Base-by-base conservation (phyloP, 2,329 filamentous ascomycete species). In the Penicillium griseofulvum region DNA sequence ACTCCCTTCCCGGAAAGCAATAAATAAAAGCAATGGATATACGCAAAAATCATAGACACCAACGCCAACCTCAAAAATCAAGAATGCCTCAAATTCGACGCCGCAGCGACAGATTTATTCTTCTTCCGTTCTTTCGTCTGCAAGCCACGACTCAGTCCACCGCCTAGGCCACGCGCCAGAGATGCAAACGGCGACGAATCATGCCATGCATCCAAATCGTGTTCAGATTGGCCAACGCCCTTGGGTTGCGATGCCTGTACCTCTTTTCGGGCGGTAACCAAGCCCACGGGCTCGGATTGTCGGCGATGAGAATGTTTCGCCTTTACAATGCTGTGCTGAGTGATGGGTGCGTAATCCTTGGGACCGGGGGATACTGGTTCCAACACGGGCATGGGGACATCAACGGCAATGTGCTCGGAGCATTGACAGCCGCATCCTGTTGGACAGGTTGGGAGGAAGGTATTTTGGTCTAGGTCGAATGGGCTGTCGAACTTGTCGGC, bases 391-490 rank as follows among this genome's bases (percentile, higher is more conserved):
- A 68, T 68, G 17, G 71, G 65, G 5, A 75, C 65, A 5, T 72
- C 51, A 14, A 73, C 59, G 31, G 61, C 61, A 6, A 68, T 55
- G 44, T 77, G 69, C 17, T 77, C 71, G 4, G 74, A 69, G 60
- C 78, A 80, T 53, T 65, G 68, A 52, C 78, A 80, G 47, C 76
- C 78, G 61, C 78, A 80, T n/a, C 77, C 77, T 12, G 71, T 76
- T 7, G 77, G 74, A 53, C 78, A 80, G 39, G 68, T 61, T 19
- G 65, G 66, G 3, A 66, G 60, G n/a, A 62, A 56, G 12, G 58
- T 54, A 19, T 62, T 28, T 17, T 43, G 55, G 44, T 54, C 41
- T 42, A 29, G 4, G 39, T 66, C 49, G 31, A 56, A 43, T 43
- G 47, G 17, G n/a, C 17, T 33, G 39, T 54, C 55, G 31, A 56